Evolutionary conservation across 2,329 filamentous ascomycete species (phyloP), one percentile per base, ranked within the genome.

Genomic region (Alternaria alternata): DNA sequence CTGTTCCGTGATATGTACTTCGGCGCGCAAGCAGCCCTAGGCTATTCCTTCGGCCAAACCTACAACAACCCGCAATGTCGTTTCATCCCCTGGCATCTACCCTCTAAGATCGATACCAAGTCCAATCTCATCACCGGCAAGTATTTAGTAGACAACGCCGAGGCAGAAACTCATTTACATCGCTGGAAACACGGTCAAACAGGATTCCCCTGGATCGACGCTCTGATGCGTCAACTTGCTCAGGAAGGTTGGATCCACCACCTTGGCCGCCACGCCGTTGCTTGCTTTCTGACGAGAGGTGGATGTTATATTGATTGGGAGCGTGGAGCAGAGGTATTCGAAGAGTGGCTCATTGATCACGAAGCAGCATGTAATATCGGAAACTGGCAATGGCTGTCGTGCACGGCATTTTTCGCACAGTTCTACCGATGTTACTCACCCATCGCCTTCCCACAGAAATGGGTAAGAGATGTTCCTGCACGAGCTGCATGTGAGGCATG

Each of bases 1-100:
- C 81, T 93, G 11, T 94, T 94, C 75, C 84, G 91, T 16, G 91
- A 94, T 73, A 94, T 94, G 91, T 94, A 93, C 77, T 93, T 94
- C 68, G 90, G 86, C 14, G 90, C 91, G 0, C 90, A 94, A 73
- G 89, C 90, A 1, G 84, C 86, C 0, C 79, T 93, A 1, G 91
- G 91, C 0, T 81, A 85, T 32, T 69, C 80, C 0, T 93, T 92
- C 67, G 82, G 80, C 1, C 89, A 91, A 69, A 89, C 89, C 1
- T 80, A 85, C 49, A 85, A 86, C 36, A 94, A 94, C 69, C 76
- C 83, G 0, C 80, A 89, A 64, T 89, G 87, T 39, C 85, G 90
- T n/a, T 93, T 93, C 76, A 86, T 94, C 14, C 90, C 90, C 4
- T 94, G 91, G 91, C 90, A 93, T 71, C 79, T 94, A 1, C 90